Percentiles rank a stretch among this genome's conserved stretches.
These are phyloP conservation scores for Tetracladium marchalianum DNA, from an alignment of 495 filamentous ascomycete genomes.

Conservation along the genomic window DNA sequence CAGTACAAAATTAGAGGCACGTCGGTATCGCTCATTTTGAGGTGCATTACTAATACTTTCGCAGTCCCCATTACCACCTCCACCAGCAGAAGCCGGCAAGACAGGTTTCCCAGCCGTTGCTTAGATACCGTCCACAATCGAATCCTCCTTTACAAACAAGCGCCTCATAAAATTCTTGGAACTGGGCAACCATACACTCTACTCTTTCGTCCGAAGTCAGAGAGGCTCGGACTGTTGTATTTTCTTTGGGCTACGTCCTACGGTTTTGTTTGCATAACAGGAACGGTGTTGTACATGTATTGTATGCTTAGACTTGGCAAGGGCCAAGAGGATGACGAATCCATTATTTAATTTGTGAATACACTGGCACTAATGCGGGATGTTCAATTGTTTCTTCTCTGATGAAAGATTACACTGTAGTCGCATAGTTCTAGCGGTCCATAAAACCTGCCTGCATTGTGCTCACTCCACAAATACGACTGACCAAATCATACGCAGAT, in stretches of 20 bases:
- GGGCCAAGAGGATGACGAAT: slow-evolving; percentile 7
- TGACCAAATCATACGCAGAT: too few species aligned
- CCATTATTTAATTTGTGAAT: slow-evolving; percentile 8
- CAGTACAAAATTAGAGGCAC: slow-evolving; percentile 60
- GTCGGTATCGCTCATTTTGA: background rate
- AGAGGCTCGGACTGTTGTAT: slow-evolving; percentile 17
- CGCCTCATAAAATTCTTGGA: slow-evolving; percentile 4
- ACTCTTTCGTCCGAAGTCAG: slow-evolving; percentile 18
- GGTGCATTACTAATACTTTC: background rate
- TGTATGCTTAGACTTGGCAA: slow-evolving; percentile 4
- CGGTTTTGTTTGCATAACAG: slow-evolving; percentile 12
- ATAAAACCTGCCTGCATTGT: too few species aligned
- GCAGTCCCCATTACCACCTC: slow-evolving; percentile 17
- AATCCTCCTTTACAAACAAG: background rate
- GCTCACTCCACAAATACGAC: too few species aligned
- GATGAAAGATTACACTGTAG: background rate
- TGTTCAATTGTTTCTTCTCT: background rate
- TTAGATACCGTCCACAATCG: background rate
- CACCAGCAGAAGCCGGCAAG: slow-evolving; percentile 16
- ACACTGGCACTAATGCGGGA: background rate
- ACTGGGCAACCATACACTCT: slow-evolving; percentile 9
- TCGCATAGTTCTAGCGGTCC: too few species aligned
- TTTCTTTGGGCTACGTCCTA: slow-evolving; percentile 13
- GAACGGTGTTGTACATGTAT: slow-evolving; percentile 13
- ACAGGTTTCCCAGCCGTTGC: slow-evolving; percentile 20